Percentiles rank a stretch among this genome's conserved stretches.
Evolutionary conservation across 108 stramenopile species (phyloP).

Genomic region (Discostella stelligeroides): DNA sequence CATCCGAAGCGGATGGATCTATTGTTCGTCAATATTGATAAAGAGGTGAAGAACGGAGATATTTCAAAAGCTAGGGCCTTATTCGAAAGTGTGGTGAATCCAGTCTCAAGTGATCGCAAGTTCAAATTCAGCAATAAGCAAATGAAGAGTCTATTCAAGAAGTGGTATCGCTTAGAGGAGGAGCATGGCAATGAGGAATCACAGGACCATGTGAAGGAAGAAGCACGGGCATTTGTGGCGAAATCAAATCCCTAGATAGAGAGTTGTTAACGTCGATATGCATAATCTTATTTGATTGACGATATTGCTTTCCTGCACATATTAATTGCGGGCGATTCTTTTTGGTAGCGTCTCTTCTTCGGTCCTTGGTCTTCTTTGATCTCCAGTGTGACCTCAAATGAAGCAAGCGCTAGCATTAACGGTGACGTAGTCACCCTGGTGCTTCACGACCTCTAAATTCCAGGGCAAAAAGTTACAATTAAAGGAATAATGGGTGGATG

Average conservation of each 20-base stretch:
- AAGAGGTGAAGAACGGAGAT: slow-evolving; percentile 93
- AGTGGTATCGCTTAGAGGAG: slow-evolving; percentile 93
- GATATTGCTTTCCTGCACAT: too few species aligned
- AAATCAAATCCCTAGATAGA: slow-evolving; percentile 18
- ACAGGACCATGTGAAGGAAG: slow-evolving; percentile 88
- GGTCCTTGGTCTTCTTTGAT: too few species aligned
- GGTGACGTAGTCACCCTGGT: too few species aligned
- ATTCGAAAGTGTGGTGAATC: slow-evolving; percentile 67
- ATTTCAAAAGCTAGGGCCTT: slow-evolving; percentile 75
- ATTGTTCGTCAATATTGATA: slow-evolving; percentile 92
- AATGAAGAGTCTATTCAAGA: slow-evolving; percentile 97
- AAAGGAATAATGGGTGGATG: too few species aligned
- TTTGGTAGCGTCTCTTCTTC: too few species aligned
- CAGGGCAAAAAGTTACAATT: too few species aligned
- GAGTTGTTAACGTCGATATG: too few species aligned
- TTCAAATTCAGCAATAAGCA: slow-evolving; percentile 87
- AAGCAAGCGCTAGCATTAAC: too few species aligned
- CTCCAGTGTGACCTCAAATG: too few species aligned
- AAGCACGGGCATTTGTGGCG: slow-evolving; percentile 86
- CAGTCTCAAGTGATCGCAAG: slow-evolving; percentile 48
- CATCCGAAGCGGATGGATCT: slow-evolving; percentile 93
- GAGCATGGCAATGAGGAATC: slow-evolving; percentile 80
- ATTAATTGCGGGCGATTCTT: too few species aligned
- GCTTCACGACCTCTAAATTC: too few species aligned
- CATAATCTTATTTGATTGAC: too few species aligned